phyloP scores from a whole-genome alignment of 2,329 filamentous ascomycete species.

The Cyphellophora attinorum region DNA sequence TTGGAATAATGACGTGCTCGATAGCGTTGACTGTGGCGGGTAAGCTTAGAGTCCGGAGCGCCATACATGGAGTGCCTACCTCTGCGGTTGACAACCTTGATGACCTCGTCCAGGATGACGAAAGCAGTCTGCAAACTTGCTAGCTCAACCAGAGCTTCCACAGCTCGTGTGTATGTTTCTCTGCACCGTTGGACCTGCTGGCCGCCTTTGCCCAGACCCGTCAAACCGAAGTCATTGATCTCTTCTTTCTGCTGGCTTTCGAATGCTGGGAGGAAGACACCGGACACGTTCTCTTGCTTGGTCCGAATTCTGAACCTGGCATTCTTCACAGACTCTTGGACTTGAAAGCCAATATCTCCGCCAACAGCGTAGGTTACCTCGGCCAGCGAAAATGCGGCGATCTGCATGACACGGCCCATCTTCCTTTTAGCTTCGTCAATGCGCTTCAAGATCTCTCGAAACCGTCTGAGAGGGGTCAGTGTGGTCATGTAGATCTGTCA shows the following conservation, averaged over 20 bases:
- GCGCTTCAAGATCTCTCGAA: slow-evolving; percentile 90
- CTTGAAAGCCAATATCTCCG: slow-evolving; percentile 91
- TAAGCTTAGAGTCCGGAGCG: slow-evolving; percentile 25
- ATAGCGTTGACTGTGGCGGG: slow-evolving; percentile 98
- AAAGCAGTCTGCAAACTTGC: slow-evolving; percentile 63
- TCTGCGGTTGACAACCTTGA: slow-evolving; percentile 97
- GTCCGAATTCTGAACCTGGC: slow-evolving; percentile 88
- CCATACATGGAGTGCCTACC: slow-evolving; percentile 46
- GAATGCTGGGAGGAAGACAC: slow-evolving; percentile 86
- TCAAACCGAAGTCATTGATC: slow-evolving; percentile 89
- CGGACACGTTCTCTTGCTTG: slow-evolving; percentile 97
- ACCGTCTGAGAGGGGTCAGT: slow-evolving; percentile 50
- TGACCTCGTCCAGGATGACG: slow-evolving; percentile 95
- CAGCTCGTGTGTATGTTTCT: slow-evolving; percentile 90
- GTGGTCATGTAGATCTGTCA: slow-evolving; percentile 13
- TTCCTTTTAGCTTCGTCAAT: slow-evolving; percentile 99
- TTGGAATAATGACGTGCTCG: slow-evolving; percentile 73
- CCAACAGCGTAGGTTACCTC: slow-evolving; percentile 97
- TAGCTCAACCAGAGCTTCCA: slow-evolving; percentile 65
- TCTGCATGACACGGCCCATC: slow-evolving; percentile 99
- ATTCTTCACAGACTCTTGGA: slow-evolving; percentile 88
- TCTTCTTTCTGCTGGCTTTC: slow-evolving; percentile 76
- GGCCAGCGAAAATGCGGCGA: slow-evolving; percentile 92
- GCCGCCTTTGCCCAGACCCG: slow-evolving; percentile 89
- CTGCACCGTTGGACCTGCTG: slow-evolving; percentile 92